Conservation (phyloP, 768 basidiomycete genomes). For the Harrya chromipes region DNA sequence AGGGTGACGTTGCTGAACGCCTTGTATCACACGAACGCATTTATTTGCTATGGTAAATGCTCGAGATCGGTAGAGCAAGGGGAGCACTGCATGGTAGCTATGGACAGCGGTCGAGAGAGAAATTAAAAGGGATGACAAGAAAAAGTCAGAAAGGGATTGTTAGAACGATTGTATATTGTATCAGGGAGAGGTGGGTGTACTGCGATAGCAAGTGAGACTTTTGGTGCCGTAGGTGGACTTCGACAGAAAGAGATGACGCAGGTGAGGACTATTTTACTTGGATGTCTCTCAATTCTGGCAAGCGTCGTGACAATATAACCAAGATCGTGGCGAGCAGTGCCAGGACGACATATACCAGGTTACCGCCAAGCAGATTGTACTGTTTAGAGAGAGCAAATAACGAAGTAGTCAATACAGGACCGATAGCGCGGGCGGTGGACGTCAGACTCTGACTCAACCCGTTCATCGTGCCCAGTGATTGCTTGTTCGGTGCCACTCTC, state of each 20-base stretch:
- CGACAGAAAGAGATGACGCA: too few species aligned
- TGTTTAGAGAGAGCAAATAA: constrained; percentile 51
- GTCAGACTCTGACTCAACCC: constrained; percentile 50
- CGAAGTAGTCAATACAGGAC: constrained; percentile 47
- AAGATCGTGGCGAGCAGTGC: constrained; percentile 27
- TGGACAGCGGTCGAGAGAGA: too few species aligned
- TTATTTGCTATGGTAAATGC: not conserved
- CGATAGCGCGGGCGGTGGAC: constrained; percentile 45
- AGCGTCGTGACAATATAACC: constrained; percentile 15
- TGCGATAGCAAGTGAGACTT: too few species aligned
- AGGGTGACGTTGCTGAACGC: too few species aligned
- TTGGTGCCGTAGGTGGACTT: too few species aligned
- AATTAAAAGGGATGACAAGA: too few species aligned
- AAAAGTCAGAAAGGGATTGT: too few species aligned
- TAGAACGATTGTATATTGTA: too few species aligned
- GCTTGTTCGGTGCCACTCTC: constrained; percentile 48
- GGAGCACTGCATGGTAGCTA: too few species aligned
- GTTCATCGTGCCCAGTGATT: constrained; percentile 56
- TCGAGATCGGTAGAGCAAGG: too few species aligned
- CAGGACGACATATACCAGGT: constrained; percentile 47
- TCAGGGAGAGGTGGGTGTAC: too few species aligned
- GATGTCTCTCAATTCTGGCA: not conserved
- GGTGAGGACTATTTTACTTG: too few species aligned
- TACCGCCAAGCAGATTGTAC: constrained; percentile 45
- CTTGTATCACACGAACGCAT: constrained; percentile 2